Conservation (phyloP, 78 protist genomes). For the Pigoraptor vietnamica region DNA sequence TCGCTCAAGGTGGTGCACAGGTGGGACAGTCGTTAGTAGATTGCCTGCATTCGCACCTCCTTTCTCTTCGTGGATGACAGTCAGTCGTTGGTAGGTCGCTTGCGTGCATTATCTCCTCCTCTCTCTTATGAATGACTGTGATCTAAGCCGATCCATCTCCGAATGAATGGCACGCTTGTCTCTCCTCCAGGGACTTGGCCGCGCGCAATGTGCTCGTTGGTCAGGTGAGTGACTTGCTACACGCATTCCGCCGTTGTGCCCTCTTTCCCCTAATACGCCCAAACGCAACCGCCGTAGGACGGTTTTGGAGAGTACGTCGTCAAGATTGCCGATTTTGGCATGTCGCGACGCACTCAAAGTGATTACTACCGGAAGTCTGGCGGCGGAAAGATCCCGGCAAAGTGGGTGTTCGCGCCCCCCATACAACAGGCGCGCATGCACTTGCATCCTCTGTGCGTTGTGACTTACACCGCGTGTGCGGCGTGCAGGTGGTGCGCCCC, state of each 20-base stretch:
- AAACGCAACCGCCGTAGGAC: not conserved
- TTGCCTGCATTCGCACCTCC: too few relatives aligned
- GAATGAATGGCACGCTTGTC: too few relatives aligned
- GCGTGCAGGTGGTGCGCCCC: not conserved
- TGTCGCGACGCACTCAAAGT: not conserved
- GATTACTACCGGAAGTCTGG: not conserved
- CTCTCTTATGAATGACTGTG: too few relatives aligned
- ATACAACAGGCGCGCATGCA: not conserved
- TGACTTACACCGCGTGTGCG: not conserved
- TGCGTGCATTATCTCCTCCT: too few relatives aligned
- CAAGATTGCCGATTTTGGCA: not conserved
- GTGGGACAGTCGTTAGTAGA: too few relatives aligned
- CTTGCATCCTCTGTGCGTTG: not conserved
- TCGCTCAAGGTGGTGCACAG: not conserved
- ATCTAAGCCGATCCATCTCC: too few relatives aligned
- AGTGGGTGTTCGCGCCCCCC: not conserved
- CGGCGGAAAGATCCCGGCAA: not conserved
- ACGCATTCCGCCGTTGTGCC: not conserved
- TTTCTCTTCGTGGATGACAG: too few relatives aligned
- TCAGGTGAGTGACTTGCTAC: not conserved
- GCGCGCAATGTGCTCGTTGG: not conserved
- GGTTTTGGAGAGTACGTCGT: not conserved
- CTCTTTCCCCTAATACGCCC: not conserved
- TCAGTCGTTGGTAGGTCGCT: too few relatives aligned
- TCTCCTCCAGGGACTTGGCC: not conserved